These are phyloP conservation scores for Argentina anserina DNA, from an alignment of 306 rosid genomes.

Conservation along the genomic window DNA sequence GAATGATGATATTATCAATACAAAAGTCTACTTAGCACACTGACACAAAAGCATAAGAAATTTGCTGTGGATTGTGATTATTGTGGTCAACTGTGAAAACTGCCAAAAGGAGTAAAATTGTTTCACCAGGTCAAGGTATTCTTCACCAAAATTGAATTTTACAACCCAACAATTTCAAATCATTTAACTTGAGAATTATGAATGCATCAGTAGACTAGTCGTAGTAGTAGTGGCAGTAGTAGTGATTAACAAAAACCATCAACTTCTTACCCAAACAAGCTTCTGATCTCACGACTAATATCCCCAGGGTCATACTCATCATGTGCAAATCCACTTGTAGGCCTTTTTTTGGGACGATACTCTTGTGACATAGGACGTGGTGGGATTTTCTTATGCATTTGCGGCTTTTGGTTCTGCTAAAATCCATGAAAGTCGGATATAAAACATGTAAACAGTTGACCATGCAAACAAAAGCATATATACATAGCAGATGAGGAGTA, in stretches of 20 bases:
- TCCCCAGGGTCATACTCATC: slow-evolving; percentile 40
- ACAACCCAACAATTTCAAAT: not conserved
- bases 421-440: slow-evolving; percentile 13
- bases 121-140: not conserved
- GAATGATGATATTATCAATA: not conserved
- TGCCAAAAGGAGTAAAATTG: not conserved
- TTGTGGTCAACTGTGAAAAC: not conserved
- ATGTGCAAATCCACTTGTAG: slow-evolving; percentile 35
- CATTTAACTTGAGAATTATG: not conserved
- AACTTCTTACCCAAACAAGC: slow-evolving; percentile 50
- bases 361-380: slow-evolving; percentile 34
- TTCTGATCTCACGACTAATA: slow-evolving; percentile 54
- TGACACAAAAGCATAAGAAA: not conserved
- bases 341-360: slow-evolving; percentile 58
- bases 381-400: slow-evolving; percentile 41
- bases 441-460: not conserved
- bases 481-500: slow-evolving; percentile 6
- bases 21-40: not conserved
- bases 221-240: not conserved
- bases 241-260: not conserved
- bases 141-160: not conserved
- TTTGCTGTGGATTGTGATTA: not conserved
- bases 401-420: slow-evolving; percentile 55
- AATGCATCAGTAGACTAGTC: too few species aligned
- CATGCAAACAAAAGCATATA: not conserved